A percentile compares a stretch with the other conserved stretches of the same genome.
These are phyloP conservation scores for Penicillium sclerotiorum DNA, from an alignment of 2,329 filamentous ascomycete species.

Conservation along the genomic window DNA sequence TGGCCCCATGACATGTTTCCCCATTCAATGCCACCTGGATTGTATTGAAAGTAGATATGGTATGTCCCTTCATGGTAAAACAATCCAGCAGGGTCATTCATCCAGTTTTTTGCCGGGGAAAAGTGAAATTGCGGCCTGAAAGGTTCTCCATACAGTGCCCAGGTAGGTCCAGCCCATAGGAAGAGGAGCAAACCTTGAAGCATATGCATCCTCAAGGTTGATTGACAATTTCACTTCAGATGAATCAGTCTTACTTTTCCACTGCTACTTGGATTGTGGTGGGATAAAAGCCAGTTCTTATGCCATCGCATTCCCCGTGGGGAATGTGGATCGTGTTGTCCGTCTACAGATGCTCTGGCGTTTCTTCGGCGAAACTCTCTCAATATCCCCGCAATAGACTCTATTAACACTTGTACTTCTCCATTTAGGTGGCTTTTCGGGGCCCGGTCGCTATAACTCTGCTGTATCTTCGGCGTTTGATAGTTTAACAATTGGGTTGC, in stretches of 20 bases:
- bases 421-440: not conserved
- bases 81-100: slow-evolving; percentile 4
- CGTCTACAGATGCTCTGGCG: not conserved
- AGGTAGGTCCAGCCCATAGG: not conserved
- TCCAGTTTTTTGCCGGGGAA: slow-evolving; percentile 3
- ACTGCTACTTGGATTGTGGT: slow-evolving; percentile 12
- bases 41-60: slow-evolving; percentile 58
- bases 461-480: not conserved
- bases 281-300: slow-evolving; percentile 12
- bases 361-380: slow-evolving; percentile 16
- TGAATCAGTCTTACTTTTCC: slow-evolving; percentile 9
- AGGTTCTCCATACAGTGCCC: not conserved
- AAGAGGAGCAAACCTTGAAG: not conserved
- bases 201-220: not conserved
- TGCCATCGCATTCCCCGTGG: slow-evolving; percentile 13
- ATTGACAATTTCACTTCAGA: too few species aligned
- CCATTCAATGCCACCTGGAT: slow-evolving; percentile 43
- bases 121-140: slow-evolving; percentile 20
- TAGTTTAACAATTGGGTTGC: too few species aligned
- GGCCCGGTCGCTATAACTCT: not conserved
- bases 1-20: slow-evolving; percentile 54
- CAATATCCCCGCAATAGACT: not conserved
- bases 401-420: not conserved
- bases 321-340: slow-evolving; percentile 3
- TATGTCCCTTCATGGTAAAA: slow-evolving; percentile 37